Percentiles rank a stretch among this genome's conserved stretches.
These are phyloP conservation scores for Straminergon stramineum DNA, from an alignment of 225 moss, liverwort and hornwort genomes.

Conservation along the genomic window DNA sequence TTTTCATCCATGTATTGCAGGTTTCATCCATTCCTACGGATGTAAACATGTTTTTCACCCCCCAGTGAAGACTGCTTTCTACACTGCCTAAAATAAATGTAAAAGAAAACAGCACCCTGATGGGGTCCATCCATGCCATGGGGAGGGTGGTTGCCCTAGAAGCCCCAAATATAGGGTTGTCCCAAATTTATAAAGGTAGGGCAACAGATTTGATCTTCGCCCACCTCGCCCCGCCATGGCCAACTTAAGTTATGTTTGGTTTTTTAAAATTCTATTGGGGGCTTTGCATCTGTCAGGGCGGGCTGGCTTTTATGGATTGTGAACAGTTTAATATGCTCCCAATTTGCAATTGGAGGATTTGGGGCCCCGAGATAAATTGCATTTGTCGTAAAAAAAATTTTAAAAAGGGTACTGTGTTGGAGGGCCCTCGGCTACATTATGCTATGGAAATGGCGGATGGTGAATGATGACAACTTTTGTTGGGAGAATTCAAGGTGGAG, in stretches of 20 bases:
- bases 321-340: not conserved
- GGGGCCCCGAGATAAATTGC: not conserved
- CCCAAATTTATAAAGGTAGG: not conserved
- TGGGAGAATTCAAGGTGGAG: not conserved
- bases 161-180: not conserved
- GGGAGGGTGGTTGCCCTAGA: too few relatives aligned
- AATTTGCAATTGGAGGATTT: not conserved
- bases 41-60: too few relatives aligned
- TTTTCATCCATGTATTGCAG: too few relatives aligned
- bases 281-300: not conserved
- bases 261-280: not conserved
- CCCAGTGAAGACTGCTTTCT: not conserved
- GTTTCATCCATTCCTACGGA: not conserved
- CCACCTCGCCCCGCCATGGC: not conserved
- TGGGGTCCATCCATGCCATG: not conserved
- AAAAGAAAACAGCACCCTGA: not conserved
- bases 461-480: not conserved
- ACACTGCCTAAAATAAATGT: not conserved
- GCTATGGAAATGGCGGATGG: not conserved
- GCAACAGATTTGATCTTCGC: constrained; percentile 8
- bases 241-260: not conserved
- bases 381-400: not conserved
- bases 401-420: not conserved
- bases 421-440: too few relatives aligned
- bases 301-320: not conserved